These are phyloP conservation scores for Diplodia corticola DNA, from an alignment of 2,329 filamentous ascomycete genomes.

Conservation along the genomic window DNA sequence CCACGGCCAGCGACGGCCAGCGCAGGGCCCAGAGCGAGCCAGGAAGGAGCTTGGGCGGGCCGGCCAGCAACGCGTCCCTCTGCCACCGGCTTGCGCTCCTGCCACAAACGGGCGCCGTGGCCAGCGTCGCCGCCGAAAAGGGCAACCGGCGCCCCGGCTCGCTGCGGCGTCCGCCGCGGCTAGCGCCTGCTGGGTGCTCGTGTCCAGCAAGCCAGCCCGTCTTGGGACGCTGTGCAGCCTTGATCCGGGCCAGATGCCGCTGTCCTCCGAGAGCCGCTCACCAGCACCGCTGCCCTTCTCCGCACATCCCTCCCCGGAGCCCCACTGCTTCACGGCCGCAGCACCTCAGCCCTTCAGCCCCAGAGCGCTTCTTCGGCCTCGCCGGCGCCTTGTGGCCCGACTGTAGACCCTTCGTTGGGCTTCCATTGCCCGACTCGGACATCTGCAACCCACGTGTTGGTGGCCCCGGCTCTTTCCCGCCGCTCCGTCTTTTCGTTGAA, in stretches of 20 bases:
- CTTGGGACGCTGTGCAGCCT: too few relatives aligned
- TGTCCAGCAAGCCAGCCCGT: background rate
- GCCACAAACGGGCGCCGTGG: background rate
- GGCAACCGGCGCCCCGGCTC: background rate
- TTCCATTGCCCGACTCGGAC: background rate
- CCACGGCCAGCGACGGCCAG: too few relatives aligned
- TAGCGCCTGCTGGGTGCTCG: background rate
- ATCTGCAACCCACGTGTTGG: background rate
- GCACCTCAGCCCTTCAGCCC: background rate
- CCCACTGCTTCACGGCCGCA: slow-evolving; percentile 1
- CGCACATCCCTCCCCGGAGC: background rate
- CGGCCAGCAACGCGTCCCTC: background rate
- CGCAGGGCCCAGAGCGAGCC: background rate
- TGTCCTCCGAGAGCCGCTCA: too few relatives aligned
- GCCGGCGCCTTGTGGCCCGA: background rate
- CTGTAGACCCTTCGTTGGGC: background rate
- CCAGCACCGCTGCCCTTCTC: background rate
- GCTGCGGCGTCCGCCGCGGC: background rate
- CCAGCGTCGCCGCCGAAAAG: background rate
- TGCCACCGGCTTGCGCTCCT: background rate
- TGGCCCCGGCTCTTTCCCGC: background rate
- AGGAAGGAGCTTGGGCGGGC: too few relatives aligned
- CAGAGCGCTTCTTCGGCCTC: background rate
- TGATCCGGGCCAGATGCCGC: background rate
- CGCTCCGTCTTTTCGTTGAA: background rate